Evolutionary conservation across 352 stramenopile genomes (phyloP).

Genomic region (Phytopythium montanum): DNA sequence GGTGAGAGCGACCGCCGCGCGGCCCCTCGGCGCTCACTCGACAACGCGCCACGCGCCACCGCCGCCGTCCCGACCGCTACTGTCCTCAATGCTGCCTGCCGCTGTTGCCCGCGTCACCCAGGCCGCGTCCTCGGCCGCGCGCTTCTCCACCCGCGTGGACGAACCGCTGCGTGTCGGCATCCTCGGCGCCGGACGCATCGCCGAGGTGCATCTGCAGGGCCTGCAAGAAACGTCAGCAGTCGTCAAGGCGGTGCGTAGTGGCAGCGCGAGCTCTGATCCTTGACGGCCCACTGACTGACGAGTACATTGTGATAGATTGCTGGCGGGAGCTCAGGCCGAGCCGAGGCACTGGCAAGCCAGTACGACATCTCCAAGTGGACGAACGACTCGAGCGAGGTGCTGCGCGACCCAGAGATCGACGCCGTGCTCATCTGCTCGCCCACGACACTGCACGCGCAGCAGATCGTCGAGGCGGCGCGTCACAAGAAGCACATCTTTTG

Average conservation of each 20-base stretch:
- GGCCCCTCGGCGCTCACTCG: not conserved
- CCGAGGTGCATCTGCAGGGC: constrained; percentile 48
- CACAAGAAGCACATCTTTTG: constrained; percentile 95
- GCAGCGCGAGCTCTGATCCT: not conserved
- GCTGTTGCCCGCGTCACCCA: not conserved
- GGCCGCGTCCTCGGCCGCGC: not conserved
- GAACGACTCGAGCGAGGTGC: constrained; percentile 86
- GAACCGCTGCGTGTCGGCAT: constrained; percentile 56
- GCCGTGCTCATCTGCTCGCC: constrained; percentile 97
- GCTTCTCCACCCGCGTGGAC: not conserved
- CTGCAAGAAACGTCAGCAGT: constrained; percentile 44
- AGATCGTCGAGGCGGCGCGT: constrained; percentile 92
- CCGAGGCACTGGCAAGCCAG: constrained; percentile 24
- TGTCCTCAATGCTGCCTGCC: not conserved
- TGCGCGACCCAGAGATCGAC: constrained; percentile 91
- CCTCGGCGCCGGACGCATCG: constrained; percentile 68
- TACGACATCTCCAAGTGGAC: constrained; percentile 66
- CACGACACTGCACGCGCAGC: constrained; percentile 91
- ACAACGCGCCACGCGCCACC: not conserved
- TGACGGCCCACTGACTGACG: not conserved
- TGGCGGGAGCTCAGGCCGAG: constrained; percentile 9
- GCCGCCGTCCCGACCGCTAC: not conserved
- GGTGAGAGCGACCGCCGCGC: too few relatives aligned
- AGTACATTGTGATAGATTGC: constrained; percentile 22
- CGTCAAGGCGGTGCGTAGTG: constrained; percentile 24